Conservation (phyloP, 345 rosid species). For the Geranium rotundifolium region DNA sequence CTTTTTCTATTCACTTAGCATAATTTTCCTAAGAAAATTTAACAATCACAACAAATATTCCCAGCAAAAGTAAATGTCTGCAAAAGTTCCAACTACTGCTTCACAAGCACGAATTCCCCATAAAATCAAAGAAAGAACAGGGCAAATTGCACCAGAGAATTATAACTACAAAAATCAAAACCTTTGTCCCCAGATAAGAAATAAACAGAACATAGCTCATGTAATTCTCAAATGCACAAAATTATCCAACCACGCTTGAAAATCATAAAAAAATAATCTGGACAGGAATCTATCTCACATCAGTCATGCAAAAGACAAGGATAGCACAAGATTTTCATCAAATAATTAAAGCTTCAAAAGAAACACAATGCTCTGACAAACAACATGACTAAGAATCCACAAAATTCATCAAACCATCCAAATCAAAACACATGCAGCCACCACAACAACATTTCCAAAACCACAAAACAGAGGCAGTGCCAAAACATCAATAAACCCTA, state of each 20-base stretch:
- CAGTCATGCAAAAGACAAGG: background rate
- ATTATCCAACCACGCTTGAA: background rate
- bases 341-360: too few species aligned
- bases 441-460: background rate
- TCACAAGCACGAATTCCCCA: background rate
- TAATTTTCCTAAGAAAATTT: too few species aligned
- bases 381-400: background rate
- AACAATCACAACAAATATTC: too few species aligned
- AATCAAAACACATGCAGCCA: background rate
- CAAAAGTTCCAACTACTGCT: background rate
- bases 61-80: background rate
- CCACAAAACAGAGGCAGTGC: too few species aligned
- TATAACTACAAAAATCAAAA: background rate
- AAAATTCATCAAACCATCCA: background rate
- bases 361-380: background rate
- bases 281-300: background rate
- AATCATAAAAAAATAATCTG: background rate
- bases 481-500: too few species aligned
- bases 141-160: background rate
- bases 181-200: background rate
- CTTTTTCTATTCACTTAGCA: background rate
- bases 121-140: background rate
- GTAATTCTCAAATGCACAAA: background rate
- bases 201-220: background rate
- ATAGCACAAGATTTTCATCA: too few species aligned